phyloP scores from a whole-genome alignment of 1,284 basidiomycete genomes.

The Kwoniella shivajii region DNA sequence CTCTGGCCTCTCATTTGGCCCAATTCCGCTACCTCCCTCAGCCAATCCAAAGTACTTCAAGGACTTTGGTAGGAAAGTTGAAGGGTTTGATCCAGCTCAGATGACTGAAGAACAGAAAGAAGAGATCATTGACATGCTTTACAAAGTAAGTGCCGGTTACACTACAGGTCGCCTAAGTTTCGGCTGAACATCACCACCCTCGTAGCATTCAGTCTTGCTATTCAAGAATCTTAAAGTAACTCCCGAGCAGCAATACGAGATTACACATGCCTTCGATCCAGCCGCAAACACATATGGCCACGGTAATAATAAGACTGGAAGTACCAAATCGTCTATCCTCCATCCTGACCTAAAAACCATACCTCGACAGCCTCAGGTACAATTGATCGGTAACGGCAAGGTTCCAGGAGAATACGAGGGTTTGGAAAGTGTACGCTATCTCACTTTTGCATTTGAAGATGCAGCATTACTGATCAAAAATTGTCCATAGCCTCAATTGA shows the following conservation, averaged over 20 bases:
- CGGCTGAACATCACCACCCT: neutral
- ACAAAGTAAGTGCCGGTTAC: constrained; percentile 59
- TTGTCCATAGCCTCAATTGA: constrained; percentile 53
- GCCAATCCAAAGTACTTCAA: constrained; percentile 63
- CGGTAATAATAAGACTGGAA: constrained; percentile 77
- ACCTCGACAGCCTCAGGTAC: constrained; percentile 79
- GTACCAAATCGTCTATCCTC: constrained; percentile 71
- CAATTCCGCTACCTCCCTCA: constrained; percentile 64
- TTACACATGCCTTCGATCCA: constrained; percentile 81
- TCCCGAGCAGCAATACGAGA: constrained; percentile 77
- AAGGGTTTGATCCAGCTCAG: constrained; percentile 63
- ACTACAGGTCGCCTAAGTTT: neutral
- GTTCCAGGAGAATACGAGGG: constrained; percentile 73
- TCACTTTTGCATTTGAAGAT: neutral
- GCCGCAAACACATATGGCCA: constrained; percentile 73
- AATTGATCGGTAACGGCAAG: constrained; percentile 77
- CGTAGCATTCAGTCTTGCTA: constrained; percentile 70
- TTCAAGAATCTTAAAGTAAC: constrained; percentile 70
- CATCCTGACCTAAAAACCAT: constrained; percentile 86
- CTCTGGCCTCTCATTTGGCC: constrained; percentile 29
- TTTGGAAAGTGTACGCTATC: constrained; percentile 62
- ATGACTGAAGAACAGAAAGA: constrained; percentile 62
- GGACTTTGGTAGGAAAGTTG: constrained; percentile 68
- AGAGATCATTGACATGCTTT: constrained; percentile 65
- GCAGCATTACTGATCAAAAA: neutral